A percentile compares a stretch with the other conserved stretches of the same genome.
These are phyloP conservation scores for Rasamsonia emersonii DNA, from an alignment of 2,329 filamentous ascomycete species.

Conservation along the genomic window DNA sequence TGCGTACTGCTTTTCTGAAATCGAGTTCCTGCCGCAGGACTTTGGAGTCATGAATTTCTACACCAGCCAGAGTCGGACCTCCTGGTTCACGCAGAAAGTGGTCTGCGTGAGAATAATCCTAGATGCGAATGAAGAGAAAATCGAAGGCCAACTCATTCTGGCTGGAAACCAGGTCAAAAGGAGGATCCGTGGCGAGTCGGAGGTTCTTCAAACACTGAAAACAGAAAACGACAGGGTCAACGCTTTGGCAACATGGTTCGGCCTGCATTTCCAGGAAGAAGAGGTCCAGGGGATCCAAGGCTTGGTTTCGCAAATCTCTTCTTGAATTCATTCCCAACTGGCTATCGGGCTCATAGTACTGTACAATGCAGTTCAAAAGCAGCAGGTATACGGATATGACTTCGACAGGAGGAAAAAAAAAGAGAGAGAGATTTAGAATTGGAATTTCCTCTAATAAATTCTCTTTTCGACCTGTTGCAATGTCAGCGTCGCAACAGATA, in stretches of 20 bases:
- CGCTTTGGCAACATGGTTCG: conserved; percentile 46
- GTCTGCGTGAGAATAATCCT: conserved; percentile 49
- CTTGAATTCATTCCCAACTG: conserved; percentile 7
- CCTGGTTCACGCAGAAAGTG: conserved; percentile 48
- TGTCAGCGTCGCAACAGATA: conserved; percentile 15
- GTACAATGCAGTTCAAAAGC: too few species aligned
- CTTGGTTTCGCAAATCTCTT: conserved; percentile 38
- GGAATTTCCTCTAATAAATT: conserved; percentile 22
- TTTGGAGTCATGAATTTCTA: conserved; percentile 54
- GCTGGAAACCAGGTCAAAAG: conserved; percentile 45
- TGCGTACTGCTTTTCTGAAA: conserved; percentile 58
- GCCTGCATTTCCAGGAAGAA: conserved; percentile 42
- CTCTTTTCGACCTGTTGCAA: conserved; percentile 30
- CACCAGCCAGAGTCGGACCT: conserved; percentile 42
- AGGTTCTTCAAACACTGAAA: conserved; percentile 38
- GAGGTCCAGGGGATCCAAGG: conserved; percentile 46
- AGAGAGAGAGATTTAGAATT: too few species aligned
- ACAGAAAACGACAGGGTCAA: conserved; percentile 48
- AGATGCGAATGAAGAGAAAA: conserved; percentile 36
- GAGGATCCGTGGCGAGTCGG: conserved; percentile 44
- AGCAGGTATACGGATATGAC: too few species aligned
- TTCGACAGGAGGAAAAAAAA: too few species aligned
- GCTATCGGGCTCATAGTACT: conserved; percentile 14
- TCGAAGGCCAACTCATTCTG: conserved; percentile 48
- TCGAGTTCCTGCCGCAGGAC: conserved; percentile 55